Percentiles rank a stretch among this genome's conserved stretches.
Conservation (phyloP, 805 yeast genomes). For the Nakazawaea ernobii region DNA sequence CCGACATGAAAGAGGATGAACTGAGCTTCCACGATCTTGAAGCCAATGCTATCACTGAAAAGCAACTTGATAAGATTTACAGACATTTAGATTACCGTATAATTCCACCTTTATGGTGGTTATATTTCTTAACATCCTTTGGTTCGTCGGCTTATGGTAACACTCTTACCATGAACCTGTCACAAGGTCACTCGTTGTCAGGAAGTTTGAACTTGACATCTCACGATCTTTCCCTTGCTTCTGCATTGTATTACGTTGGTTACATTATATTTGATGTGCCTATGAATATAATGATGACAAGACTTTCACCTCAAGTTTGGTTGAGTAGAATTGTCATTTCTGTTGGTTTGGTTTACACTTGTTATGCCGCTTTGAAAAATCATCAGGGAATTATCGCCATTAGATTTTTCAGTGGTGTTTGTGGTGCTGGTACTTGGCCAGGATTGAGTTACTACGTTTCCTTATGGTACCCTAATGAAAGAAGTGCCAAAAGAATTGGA, state of each 20-base stretch:
- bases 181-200: slow-evolving; percentile 52
- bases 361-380: slow-evolving; percentile 58
- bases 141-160: slow-evolving; percentile 75
- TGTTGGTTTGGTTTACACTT: slow-evolving; percentile 73
- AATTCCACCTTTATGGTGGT: slow-evolving; percentile 77
- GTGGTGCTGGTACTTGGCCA: slow-evolving; percentile 89
- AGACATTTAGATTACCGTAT: slow-evolving; percentile 62
- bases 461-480: slow-evolving; percentile 77
- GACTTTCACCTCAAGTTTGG: slow-evolving; percentile 81
- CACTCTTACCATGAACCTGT: slow-evolving; percentile 72
- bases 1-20: not conserved
- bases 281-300: slow-evolving; percentile 82
- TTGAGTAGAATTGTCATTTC: slow-evolving; percentile 68
- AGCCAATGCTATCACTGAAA: slow-evolving; percentile 16
- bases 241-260: slow-evolving; percentile 79
- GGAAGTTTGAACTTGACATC: slow-evolving; percentile 45
- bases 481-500: slow-evolving; percentile 76
- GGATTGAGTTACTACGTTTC: slow-evolving; percentile 81
- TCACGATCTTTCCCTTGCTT: slow-evolving; percentile 64
- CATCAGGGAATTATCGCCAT: slow-evolving; percentile 62
- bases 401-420: slow-evolving; percentile 67
- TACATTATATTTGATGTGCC: slow-evolving; percentile 83
- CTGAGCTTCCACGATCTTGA: not conserved
- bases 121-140: slow-evolving; percentile 74
- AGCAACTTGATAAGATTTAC: slow-evolving; percentile 47